These are phyloP conservation scores for Phytophthora brassicae DNA, from an alignment of 352 stramenopile genomes.

Conservation along the genomic window DNA sequence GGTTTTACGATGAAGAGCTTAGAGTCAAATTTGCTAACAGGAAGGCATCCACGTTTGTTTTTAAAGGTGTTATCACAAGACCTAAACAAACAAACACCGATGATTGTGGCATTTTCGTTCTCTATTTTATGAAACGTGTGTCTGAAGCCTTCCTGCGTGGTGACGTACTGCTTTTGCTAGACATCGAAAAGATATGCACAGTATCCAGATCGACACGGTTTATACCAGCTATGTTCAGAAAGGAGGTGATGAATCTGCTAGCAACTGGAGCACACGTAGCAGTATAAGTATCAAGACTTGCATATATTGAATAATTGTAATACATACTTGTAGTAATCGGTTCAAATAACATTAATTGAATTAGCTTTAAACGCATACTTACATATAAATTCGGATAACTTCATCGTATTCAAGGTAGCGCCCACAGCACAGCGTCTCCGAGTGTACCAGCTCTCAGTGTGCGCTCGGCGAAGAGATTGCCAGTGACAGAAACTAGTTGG, in stretches of 20 bases:
- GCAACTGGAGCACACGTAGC: no score
- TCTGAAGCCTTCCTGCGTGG: no score
- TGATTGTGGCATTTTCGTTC: background rate
- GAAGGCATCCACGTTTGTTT: background rate
- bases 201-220: background rate
- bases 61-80: background rate
- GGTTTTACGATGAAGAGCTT: no score
- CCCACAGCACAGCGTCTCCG: no score
- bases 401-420: no score
- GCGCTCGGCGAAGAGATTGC: constrained; percentile 58
- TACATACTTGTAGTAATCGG: no score
- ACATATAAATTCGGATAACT: no score
- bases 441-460: no score
- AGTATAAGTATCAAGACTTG: no score
- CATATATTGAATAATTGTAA: no score
- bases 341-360: no score
- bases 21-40: background rate
- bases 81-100: background rate
- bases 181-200: background rate
- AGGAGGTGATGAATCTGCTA: background rate
- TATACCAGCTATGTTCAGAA: background rate
- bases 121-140: background rate
- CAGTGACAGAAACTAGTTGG: constrained; percentile 62
- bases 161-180: background rate
- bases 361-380: no score